Base-by-base conservation (phyloP, 2,329 filamentous ascomycete genomes). In the Parastagonospora nodorum region DNA sequence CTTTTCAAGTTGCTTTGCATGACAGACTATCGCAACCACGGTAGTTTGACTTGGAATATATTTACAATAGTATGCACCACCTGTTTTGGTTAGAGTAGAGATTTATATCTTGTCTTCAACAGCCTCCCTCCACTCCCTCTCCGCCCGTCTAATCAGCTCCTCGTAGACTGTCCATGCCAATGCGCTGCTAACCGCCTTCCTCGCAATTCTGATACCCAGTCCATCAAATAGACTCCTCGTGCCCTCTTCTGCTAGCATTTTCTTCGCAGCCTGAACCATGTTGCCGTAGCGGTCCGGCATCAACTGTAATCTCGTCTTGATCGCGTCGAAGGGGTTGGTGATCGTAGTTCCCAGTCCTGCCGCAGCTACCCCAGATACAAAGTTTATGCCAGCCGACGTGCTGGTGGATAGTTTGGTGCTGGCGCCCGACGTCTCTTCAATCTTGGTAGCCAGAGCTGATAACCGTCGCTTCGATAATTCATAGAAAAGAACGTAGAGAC, bases 161-260 rank as follows among this genome's bases (percentile, higher is more conserved):
- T 99, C 94, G 69, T 99, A 99, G 35, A 97, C 81, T 8, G 93
- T 97, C 94, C 94, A 99, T 7, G 93, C 93, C 61, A 97, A 80
- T n/a, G 94, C 94, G 45, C 89, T 93, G 74, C 92, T 97, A 38
- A 97, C 76, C 5, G 92, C 93, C 74, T 99, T 99, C 61, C 94
- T 83, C 39, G 87, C 89, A 81, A 97, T 96, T 49, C 94, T 84
- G 60, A 99, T 78, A 1, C 84, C 90, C 48, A 99, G 75, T 1
- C 94, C 94, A 71, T 94, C 89, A 75, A 94, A 92, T 50, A 99
- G 80, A 53, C 89, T 89, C 46, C 88, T 82, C 15, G 89, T 63
- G 0, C 93, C 93, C 57, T 97, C 93, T 64, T 96, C 88, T 1
- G 77, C 75, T 4, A 97, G 72, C 88, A 99, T 96, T 68, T 86